These are phyloP conservation scores for Pythium scleroteichum DNA, from an alignment of 352 stramenopile genomes.

Conservation along the genomic window DNA sequence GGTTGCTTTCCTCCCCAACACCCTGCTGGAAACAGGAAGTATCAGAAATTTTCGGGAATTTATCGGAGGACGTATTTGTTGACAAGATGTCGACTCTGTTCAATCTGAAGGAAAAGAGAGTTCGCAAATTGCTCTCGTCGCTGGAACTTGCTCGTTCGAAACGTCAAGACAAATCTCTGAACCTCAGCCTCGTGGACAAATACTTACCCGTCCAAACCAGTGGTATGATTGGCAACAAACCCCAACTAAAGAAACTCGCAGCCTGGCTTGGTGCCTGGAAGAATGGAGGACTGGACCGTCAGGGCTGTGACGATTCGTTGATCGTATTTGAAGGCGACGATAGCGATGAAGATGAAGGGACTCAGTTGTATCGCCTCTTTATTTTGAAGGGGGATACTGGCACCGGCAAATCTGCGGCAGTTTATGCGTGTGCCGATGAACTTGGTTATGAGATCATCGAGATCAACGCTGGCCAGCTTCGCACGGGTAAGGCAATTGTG, in stretches of 20 bases:
- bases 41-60: constrained; percentile 2
- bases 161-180: constrained; percentile 45
- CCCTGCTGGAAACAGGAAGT: neutral
- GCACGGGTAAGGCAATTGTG: constrained; percentile 64
- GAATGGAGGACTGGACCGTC: constrained; percentile 40
- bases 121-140: constrained; percentile 51
- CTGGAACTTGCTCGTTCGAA: constrained; percentile 49
- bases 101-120: constrained; percentile 51
- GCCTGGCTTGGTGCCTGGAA: constrained; percentile 83
- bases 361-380: constrained; percentile 66
- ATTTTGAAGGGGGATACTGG: constrained; percentile 73
- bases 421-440: constrained; percentile 80
- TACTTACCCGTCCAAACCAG: constrained; percentile 58
- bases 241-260: constrained; percentile 55
- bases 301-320: constrained; percentile 59
- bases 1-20: constrained; percentile 43
- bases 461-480: constrained; percentile 80
- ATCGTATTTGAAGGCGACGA: constrained; percentile 65
- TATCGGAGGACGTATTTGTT: constrained; percentile 41
- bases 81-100: constrained; percentile 55
- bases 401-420: constrained; percentile 73
- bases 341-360: constrained; percentile 52
- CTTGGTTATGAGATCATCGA: constrained; percentile 84
- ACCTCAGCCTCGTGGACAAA: constrained; percentile 65
- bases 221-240: constrained; percentile 72